Evolutionary conservation across 2,329 filamentous ascomycete species (phyloP).

Genomic region (Xylaria sp.): DNA sequence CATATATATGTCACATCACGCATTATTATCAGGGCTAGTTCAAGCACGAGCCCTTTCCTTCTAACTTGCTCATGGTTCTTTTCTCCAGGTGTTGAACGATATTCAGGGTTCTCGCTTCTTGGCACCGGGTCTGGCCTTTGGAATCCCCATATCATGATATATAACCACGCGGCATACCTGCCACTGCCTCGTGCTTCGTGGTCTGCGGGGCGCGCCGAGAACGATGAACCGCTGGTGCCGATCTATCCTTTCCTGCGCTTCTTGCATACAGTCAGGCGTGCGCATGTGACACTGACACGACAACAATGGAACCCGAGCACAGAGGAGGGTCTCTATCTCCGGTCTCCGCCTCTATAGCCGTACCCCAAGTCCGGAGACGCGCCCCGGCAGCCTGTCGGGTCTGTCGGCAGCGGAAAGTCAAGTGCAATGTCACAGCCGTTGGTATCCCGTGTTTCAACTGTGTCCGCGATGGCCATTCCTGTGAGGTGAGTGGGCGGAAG

Average conservation of each 20-base stretch:
- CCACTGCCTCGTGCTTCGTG: not conserved
- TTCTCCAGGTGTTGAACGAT: too few species aligned
- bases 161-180: not conserved
- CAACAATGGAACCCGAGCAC: conserved; percentile 25
- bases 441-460: conserved; percentile 48
- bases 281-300: conserved; percentile 10
- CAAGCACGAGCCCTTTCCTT: too few species aligned
- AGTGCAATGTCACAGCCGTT: conserved; percentile 40
- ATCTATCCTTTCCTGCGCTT: not conserved
- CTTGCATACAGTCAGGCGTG: not conserved
- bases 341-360: conserved; percentile 10
- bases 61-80: too few species aligned
- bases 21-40: too few species aligned
- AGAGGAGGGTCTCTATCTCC: conserved; percentile 29
- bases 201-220: not conserved
- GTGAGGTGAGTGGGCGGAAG: conserved; percentile 43
- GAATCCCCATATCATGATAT: not conserved
- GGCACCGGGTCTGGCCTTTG: not conserved
- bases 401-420: conserved; percentile 43
- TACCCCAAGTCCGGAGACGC: conserved; percentile 30
- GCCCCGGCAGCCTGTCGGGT: conserved; percentile 31
- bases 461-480: conserved; percentile 46
- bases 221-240: not conserved
- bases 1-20: too few species aligned
- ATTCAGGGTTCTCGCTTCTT: not conserved